Base-by-base conservation (phyloP, 306 rosid species). In the Clitoria ternatea region DNA sequence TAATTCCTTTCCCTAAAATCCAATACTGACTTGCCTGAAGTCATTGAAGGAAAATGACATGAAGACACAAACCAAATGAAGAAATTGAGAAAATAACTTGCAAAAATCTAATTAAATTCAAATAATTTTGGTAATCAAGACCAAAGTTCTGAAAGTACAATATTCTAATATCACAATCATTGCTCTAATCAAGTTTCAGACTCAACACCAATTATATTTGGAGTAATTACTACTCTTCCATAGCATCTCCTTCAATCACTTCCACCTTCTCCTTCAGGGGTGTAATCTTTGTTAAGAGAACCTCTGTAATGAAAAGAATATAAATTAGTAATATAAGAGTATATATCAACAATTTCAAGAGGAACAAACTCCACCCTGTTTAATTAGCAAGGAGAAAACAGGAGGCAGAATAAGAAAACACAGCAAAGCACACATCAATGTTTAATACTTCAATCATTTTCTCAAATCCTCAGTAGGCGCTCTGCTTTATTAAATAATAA, bases 271-370 rank as follows among this genome's bases (percentile, higher is more conserved):
- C 89, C 78, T 57, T 84, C 80, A 88, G 70, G 0, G 97, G 92
- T n/a, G 82, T 88, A 8, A 93, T 85, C 88, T 85, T 93, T 7
- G 98, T 93, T 5, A 66, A 80, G 54, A 88, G 92, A 55, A 93
- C 90, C 92, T 93, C 98, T 93, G 94, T 48, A 52, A 53, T 55
- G 36, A 18, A n/a, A n/a, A 81, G n/a, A 74, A 72, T 50, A 75
- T 20, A 22, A 43, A 18, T 24, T 45, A 52, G 40, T 75, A 70
- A n/a, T n/a, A n/a, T n/a, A n/a, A n/a, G 68, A 75, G 17, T 7
- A 36, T 35, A 30, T 4, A 60, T 49, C 70, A 60, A 27, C 11
- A 20, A 22, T 14, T 67, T 24, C 55, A 61, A 33, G 60, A 15
- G 43, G 32, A 27, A 39, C n/a, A 10, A 7, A 39, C 11, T 48